Evolutionary conservation across 78 protist species (phyloP), one percentile per base, ranked within the genome.

Genomic region (Dictyostelium capitatum): DNA sequence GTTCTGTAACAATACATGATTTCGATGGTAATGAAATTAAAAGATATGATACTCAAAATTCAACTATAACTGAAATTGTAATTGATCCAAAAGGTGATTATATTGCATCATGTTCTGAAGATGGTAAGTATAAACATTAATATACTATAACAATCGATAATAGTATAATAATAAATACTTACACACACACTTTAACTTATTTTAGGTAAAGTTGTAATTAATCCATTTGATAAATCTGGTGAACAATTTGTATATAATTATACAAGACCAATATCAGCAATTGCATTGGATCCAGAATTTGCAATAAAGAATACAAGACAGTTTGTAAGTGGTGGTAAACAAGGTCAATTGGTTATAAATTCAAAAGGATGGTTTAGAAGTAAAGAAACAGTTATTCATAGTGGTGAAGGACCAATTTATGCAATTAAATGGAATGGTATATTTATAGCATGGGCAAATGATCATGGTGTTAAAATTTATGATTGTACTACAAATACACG

Each of bases 391-490:
- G 37, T 82, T 9, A 23, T 98, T 54, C 98, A 98, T 90, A 53
- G 70, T 20, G 98, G 97, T 1, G 98, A 98, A 23, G 97, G 97
- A 4, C 80, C 95, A 28, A 94, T 98, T 23, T 57, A 72, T 15
- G 93, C 98, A 3, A 73, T 98, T 14, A 37, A 54, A 59, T 97
- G 98, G 98, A 72, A 93, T 56, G 95, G 95, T 10, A 25, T 74
- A 6, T 82, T 94, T 32, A 89, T 98, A 20, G 99, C 98, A 2
- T 98, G 99, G 99, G 97, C 98, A 2, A 97, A 97, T 78, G 98
- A 97, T 48, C 14, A 64, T 14, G 98, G 99, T 43, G 96, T 98
- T 62, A 97, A 97, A 62, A 83, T 98, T 14, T 98, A 83, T 81
- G 99, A 97, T 79, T 47, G 67, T 50, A 72, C 30, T 17, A 23